Conservation (phyloP, 768 basidiomycete species). For the Lepiota subincarnata region DNA sequence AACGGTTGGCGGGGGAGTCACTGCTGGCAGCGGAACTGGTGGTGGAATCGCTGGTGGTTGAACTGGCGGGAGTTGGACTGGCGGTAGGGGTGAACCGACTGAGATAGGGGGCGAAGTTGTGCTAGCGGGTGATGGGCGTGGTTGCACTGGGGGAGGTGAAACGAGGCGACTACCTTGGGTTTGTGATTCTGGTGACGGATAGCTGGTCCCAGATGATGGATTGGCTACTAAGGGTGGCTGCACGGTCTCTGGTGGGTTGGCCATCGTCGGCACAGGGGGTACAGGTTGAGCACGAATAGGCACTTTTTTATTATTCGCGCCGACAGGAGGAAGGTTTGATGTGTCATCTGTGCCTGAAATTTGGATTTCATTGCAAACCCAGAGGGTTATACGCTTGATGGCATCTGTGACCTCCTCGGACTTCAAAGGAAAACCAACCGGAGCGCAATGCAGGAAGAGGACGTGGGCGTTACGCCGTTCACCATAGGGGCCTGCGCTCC, state of each 20-base stretch:
- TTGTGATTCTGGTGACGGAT: not conserved
- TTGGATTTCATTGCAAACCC: constrained; percentile 45
- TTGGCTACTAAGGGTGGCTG: not conserved
- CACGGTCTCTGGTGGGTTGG: not conserved
- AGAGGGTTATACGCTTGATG: constrained; percentile 55
- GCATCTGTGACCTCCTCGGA: constrained; percentile 67
- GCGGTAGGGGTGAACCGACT: not conserved
- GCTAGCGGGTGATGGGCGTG: not conserved
- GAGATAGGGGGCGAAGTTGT: not conserved
- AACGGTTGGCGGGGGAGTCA: not conserved
- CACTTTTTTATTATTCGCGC: constrained; percentile 1
- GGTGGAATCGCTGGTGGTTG: not conserved
- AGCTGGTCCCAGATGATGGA: not conserved
- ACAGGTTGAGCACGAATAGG: not conserved
- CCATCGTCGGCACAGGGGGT: not conserved
- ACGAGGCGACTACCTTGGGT: too few species aligned
- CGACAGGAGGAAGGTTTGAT: constrained; percentile 9
- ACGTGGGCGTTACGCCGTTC: constrained; percentile 32
- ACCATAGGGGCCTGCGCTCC: constrained; percentile 26
- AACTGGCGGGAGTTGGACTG: constrained; percentile 2
- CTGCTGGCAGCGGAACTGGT: not conserved
- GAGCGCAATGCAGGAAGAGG: constrained; percentile 70
- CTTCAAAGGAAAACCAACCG: constrained; percentile 57
- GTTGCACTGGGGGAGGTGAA: not conserved
- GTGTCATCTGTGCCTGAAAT: constrained; percentile 9